These are phyloP conservation scores for Saccharomyces kudriavzevii DNA, from an alignment of 805 yeast species.

Conservation along the genomic window DNA sequence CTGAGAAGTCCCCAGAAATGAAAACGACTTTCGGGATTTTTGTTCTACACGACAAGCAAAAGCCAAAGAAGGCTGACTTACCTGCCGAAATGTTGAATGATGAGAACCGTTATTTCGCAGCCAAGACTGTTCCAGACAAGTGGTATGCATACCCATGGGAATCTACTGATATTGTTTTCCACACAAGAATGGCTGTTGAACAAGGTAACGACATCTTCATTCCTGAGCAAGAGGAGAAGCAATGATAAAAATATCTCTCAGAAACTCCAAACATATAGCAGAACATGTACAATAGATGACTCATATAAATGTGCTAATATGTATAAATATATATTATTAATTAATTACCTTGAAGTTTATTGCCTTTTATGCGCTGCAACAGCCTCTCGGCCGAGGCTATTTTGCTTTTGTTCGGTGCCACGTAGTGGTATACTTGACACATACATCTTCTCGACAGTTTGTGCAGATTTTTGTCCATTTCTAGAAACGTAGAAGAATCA, in stretches of 20 bases:
- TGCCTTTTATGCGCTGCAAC: neutral
- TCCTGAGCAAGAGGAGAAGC: slow-evolving; percentile 2
- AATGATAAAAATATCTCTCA: slow-evolving; percentile 1
- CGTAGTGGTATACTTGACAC: neutral
- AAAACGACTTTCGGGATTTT: slow-evolving; percentile 63
- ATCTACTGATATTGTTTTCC: slow-evolving; percentile 63
- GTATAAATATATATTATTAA: neutral
- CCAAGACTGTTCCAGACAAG: slow-evolving; percentile 64
- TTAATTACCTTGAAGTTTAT: neutral
- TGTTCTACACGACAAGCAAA: slow-evolving; percentile 69
- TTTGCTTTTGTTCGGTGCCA: neutral
- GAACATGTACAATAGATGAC: neutral
- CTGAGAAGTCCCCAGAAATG: slow-evolving; percentile 35
- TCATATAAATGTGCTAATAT: neutral
- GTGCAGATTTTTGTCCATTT: neutral
- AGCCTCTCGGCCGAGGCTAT: neutral
- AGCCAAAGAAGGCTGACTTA: slow-evolving; percentile 63
- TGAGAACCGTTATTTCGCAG: slow-evolving; percentile 57
- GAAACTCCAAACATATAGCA: slow-evolving; percentile 1
- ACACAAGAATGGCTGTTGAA: slow-evolving; percentile 59
- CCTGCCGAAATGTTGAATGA: slow-evolving; percentile 55
- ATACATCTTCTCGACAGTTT: neutral
- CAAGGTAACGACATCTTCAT: slow-evolving; percentile 61
- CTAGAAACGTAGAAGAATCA: neutral
- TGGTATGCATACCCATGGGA: slow-evolving; percentile 93